Percentiles rank a stretch among this genome's conserved stretches.
Evolutionary conservation across 768 basidiomycete genomes (phyloP).

Genomic region (Antrodiella citrinella): DNA sequence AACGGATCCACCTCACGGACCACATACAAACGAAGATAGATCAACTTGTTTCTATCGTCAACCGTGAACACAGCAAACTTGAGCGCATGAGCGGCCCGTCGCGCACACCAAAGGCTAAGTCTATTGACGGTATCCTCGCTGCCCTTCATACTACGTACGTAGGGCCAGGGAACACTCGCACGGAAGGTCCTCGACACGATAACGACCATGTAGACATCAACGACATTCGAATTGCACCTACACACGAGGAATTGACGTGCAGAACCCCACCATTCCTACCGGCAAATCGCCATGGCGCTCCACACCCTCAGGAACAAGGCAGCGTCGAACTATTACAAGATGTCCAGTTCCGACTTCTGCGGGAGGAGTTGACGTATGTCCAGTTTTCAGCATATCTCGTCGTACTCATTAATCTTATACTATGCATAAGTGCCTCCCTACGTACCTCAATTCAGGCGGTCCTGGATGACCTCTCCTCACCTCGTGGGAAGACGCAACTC

Average conservation of each 20-base stretch:
- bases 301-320: conserved; percentile 47
- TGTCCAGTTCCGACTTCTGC: conserved; percentile 64
- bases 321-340: conserved; percentile 65
- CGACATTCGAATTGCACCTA: conserved; percentile 63
- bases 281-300: conserved; percentile 47
- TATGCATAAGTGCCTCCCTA: conserved; percentile 16
- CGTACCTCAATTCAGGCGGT: conserved; percentile 13
- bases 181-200: conserved; percentile 53
- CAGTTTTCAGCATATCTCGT: background rate
- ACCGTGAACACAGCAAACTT: conserved; percentile 38
- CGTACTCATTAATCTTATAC: background rate
- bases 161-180: conserved; percentile 44
- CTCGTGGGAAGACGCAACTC: conserved; percentile 3
- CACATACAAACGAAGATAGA: conserved; percentile 27
- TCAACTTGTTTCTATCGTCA: conserved; percentile 34
- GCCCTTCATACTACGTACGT: conserved; percentile 28
- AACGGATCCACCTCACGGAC: conserved; percentile 30
- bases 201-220: conserved; percentile 32
- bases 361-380: conserved; percentile 62
- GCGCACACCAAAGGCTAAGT: background rate
- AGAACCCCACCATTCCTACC: conserved; percentile 49
- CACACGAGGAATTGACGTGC: conserved; percentile 54
- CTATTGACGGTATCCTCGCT: background rate
- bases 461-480: conserved; percentile 9
- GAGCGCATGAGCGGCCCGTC: conserved; percentile 11